Percentiles rank a stretch among this genome's conserved stretches.
phyloP scores from a whole-genome alignment of 306 rosid genomes.

The Casuarina glauca region DNA sequence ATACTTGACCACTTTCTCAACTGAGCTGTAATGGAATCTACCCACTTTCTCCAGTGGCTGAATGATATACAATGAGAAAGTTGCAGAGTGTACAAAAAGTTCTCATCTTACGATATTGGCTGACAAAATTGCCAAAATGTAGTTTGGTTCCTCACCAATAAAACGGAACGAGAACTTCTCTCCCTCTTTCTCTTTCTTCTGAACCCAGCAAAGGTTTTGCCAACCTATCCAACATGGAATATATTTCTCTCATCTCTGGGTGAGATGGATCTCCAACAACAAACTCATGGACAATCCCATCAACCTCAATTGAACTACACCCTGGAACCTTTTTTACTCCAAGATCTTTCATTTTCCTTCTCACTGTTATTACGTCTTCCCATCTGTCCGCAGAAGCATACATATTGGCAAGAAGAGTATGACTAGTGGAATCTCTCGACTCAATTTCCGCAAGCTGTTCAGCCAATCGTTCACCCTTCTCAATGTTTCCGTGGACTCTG shows the following conservation, averaged over 20 bases:
- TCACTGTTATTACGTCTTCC: conserved; percentile 46
- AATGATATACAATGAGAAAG: not conserved
- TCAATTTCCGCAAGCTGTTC: conserved; percentile 24
- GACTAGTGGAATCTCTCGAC: conserved; percentile 33
- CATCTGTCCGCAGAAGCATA: conserved; percentile 37
- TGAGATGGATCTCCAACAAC: conserved; percentile 37
- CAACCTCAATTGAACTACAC: conserved; percentile 41
- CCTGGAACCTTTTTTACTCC: conserved; percentile 39
- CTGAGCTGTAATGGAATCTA: not conserved
- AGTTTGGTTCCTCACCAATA: not conserved
- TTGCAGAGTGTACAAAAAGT: not conserved
- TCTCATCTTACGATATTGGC: not conserved
- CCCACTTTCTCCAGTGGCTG: not conserved
- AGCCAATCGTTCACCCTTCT: conserved; percentile 41
- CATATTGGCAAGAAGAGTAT: conserved; percentile 40
- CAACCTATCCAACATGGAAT: conserved; percentile 17
- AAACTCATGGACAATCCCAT: conserved; percentile 38
- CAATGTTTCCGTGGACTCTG: conserved; percentile 38
- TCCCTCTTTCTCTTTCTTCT: conserved; percentile 16
- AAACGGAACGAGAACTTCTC: not conserved
- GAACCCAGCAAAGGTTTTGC: conserved; percentile 19
- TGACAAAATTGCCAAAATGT: not conserved
- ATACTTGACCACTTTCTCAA: not conserved
- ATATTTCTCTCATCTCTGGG: conserved; percentile 22
- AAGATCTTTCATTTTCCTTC: conserved; percentile 40